Base-by-base conservation (phyloP, 164 flowering plant genomes). In the Berberis thunbergii region DNA sequence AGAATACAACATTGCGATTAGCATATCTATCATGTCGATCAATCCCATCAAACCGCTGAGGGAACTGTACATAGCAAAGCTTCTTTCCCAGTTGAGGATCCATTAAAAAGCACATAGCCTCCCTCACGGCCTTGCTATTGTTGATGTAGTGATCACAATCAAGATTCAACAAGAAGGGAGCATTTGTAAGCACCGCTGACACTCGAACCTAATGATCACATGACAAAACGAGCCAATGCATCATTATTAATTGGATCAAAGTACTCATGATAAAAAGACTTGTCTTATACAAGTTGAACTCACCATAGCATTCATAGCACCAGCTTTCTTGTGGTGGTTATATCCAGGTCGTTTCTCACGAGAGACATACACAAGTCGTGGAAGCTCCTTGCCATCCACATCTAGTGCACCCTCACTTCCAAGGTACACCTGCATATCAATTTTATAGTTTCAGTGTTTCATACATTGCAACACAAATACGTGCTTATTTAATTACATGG, bases 41-140 rank as follows among this genome's bases (percentile, higher is more conserved):
- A 73, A 91, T 91, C 43, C 97, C 97, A 74, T 90, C 97, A 54
- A 90, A 90, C 71, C 97, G 80, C 78, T 90, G 97, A 0, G 96
- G 97, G 67, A 91, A 91, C 60, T 91, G 97, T 60, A 89, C 96
- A 66, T 87, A 91, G 75, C 98, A 89, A 40, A 91, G 86, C 78
- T 86, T 89, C 77, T 91, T 89, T 6, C 98, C 96, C 5, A 86
- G 73, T 72, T 89, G 98, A 42, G 97, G 97, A 70, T 91, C 98
- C 98, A 91, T 91, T 44, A 91, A 66, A 67, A 89, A 91, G 73
- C 98, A 91, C 98, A 91, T 91, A 13, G 95, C 92, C 76, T 91
- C 98, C 62, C 96, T 84, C 4, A 83, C 68, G 42, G 96, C 96
- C 78, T 84, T 89, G 81, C 96, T 86, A 71, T 91, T 91, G 76